phyloP scores from a whole-genome alignment of 179 eudicot genomes.

The Spergularia azorica region DNA sequence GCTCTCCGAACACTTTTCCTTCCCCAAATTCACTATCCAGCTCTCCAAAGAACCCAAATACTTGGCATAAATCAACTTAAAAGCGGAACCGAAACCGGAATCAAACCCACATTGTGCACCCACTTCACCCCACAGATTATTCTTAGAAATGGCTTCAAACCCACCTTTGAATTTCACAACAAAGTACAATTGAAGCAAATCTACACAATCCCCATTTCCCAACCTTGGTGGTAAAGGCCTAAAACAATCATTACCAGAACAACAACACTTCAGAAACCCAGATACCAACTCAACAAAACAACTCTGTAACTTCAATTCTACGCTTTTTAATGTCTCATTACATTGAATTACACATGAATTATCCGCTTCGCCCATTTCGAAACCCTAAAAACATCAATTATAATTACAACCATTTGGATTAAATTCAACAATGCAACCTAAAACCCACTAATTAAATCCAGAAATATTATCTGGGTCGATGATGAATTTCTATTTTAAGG shows the following conservation, averaged over 20 bases:
- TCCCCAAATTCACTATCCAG: conserved; percentile 30
- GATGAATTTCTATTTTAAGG: conserved; percentile 7
- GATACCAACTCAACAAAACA: conserved; percentile 36
- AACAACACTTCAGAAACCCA: conserved; percentile 38
- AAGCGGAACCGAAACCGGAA: conserved; percentile 38
- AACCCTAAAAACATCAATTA: conserved; percentile 37
- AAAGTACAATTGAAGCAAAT: conserved; percentile 59
- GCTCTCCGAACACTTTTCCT: conserved; percentile 23
- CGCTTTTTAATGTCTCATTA: conserved; percentile 14
- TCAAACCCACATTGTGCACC: conserved; percentile 53
- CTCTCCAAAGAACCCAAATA: conserved; percentile 48
- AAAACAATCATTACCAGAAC: conserved; percentile 33
- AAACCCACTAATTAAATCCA: conserved; percentile 19
- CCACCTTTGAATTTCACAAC: conserved; percentile 66
- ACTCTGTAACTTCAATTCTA: conserved; percentile 28
- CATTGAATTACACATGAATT: conserved; percentile 35
- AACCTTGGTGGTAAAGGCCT: conserved; percentile 52
- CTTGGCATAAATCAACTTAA: conserved; percentile 53
- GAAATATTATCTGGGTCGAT: conserved; percentile 9
- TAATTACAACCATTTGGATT: conserved; percentile 4
- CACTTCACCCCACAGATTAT: conserved; percentile 55
- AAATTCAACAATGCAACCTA: conserved; percentile 2
- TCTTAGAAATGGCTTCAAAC: conserved; percentile 43
- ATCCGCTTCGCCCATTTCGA: conserved; percentile 33
- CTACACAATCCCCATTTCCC: conserved; percentile 58